These are phyloP conservation scores for Ramaria rubella DNA, from an alignment of 768 basidiomycete species.

Conservation along the genomic window DNA sequence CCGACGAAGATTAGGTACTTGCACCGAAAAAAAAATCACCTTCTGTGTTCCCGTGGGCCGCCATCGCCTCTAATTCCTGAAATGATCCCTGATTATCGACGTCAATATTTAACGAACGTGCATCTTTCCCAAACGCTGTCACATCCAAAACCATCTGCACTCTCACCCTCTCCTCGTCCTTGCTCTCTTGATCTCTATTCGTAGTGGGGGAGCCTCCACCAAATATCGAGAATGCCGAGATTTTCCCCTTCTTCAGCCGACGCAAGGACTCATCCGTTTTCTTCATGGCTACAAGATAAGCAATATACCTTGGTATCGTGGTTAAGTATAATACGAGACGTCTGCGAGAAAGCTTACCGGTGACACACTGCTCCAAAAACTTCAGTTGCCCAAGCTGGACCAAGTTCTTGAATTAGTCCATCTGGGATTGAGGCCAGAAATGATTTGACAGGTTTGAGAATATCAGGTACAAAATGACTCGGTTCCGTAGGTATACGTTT, in stretches of 20 bases:
- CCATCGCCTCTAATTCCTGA: conserved; percentile 34
- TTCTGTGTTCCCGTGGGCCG: conserved; percentile 5
- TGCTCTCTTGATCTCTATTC: conserved; percentile 57
- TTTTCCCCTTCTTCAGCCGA: conserved; percentile 83
- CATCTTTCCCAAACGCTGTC: conserved; percentile 76
- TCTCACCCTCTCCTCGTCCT: conserved; percentile 85
- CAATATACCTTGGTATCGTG: conserved; percentile 56
- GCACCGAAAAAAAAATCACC: neutral
- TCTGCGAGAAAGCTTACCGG: conserved; percentile 18
- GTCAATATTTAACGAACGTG: conserved; percentile 60
- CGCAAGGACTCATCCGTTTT: conserved; percentile 89
- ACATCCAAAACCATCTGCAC: conserved; percentile 85
- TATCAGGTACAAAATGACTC: conserved; percentile 77
- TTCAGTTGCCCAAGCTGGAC: conserved; percentile 18
- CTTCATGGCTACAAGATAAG: conserved; percentile 74
- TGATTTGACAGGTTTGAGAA: conserved; percentile 74
- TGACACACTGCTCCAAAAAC: conserved; percentile 27
- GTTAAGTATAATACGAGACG: neutral
- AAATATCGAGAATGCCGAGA: conserved; percentile 74
- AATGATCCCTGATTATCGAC: conserved; percentile 47
- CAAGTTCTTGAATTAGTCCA: conserved; percentile 49
- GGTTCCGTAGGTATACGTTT: conserved; percentile 67
- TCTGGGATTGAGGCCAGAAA: conserved; percentile 56
- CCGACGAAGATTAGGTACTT: neutral
- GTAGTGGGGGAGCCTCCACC: conserved; percentile 28